Evolutionary conservation across 2,329 filamentous ascomycete species (phyloP).

Genomic region (Aspergillus aculeatus): DNA sequence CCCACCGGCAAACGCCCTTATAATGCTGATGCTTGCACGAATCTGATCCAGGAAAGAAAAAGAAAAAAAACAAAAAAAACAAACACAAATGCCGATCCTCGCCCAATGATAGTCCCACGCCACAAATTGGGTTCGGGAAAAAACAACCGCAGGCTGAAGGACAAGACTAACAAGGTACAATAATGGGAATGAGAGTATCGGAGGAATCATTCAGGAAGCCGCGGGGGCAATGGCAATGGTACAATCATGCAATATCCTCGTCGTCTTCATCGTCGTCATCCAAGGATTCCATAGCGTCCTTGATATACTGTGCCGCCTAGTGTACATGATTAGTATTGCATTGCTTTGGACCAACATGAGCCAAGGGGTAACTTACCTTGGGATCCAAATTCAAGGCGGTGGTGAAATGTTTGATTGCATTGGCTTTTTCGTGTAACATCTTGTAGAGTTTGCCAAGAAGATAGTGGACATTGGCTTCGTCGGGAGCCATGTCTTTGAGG

Average conservation of each 20-base stretch:
- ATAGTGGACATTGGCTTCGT: slow-evolving; percentile 96
- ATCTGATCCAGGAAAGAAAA: slow-evolving; percentile 16
- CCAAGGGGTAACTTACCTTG: slow-evolving; percentile 62
- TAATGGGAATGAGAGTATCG: slow-evolving; percentile 21
- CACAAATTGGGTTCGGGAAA: slow-evolving; percentile 6
- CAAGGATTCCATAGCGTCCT: slow-evolving; percentile 91
- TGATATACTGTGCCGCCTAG: slow-evolving; percentile 88
- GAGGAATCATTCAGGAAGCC: slow-evolving; percentile 14
- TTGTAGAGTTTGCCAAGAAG: slow-evolving; percentile 70
- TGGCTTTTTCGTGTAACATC: slow-evolving; percentile 58
- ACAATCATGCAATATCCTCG: slow-evolving; percentile 47
- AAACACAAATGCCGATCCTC: slow-evolving; percentile 21
- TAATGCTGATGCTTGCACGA: slow-evolving; percentile 26
- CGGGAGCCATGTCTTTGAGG: slow-evolving; percentile 86
- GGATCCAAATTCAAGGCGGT: slow-evolving; percentile 93
- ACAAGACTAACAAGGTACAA: slow-evolving; percentile 5
- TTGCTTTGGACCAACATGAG: slow-evolving; percentile 3
- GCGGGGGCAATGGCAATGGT: slow-evolving; percentile 16
- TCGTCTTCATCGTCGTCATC: slow-evolving; percentile 67
- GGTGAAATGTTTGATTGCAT: slow-evolving; percentile 90
- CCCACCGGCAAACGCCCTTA: slow-evolving; percentile 24
- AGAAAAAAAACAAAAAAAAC: too few species aligned
- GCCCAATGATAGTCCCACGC: slow-evolving; percentile 13
- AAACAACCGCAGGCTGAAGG: not conserved
- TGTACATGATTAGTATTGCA: slow-evolving; percentile 12